These are phyloP conservation scores for Infundibulicybe gibba DNA, from an alignment of 768 basidiomycete species.

Conservation along the genomic window DNA sequence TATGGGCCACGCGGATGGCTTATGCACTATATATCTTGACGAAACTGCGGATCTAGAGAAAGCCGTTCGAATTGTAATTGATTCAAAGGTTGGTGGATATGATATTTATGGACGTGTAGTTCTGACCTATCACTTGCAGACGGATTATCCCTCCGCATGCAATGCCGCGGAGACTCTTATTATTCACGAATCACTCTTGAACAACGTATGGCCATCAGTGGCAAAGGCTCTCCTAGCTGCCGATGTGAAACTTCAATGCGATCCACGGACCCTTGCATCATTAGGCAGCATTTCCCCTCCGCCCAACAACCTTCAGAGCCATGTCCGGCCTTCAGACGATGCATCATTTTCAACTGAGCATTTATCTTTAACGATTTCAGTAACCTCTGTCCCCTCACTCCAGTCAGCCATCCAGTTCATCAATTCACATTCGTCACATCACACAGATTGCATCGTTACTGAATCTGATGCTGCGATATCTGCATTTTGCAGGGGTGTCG, in stretches of 20 bases:
- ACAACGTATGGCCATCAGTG: conserved; percentile 78
- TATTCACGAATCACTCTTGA: conserved; percentile 69
- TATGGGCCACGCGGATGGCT: conserved; percentile 98
- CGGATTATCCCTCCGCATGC: conserved; percentile 93
- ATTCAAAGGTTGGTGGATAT: conserved; percentile 72
- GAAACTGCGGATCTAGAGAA: conserved; percentile 75
- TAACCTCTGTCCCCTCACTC: conserved; percentile 71
- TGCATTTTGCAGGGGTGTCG: conserved; percentile 82
- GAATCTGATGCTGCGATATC: conserved; percentile 64
- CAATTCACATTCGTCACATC: conserved; percentile 91
- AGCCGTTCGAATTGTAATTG: conserved; percentile 77
- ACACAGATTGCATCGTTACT: conserved; percentile 92
- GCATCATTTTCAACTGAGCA: conserved; percentile 84
- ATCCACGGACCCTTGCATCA: conserved; percentile 56
- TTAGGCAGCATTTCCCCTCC: conserved; percentile 35
- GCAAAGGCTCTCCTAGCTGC: conserved; percentile 66
- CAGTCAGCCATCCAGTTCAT: conserved; percentile 80
- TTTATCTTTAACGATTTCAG: conserved; percentile 80
- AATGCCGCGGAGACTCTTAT: conserved; percentile 90
- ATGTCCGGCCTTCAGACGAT: conserved; percentile 51
- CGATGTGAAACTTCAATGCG: conserved; percentile 79
- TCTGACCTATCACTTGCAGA: conserved; percentile 39
- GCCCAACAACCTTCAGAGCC: conserved; percentile 35
- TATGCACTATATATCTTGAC: conserved; percentile 90
- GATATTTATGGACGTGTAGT: neutral